Conservation (phyloP, 257 asterid species). For the Solanum ossicruentum region DNA sequence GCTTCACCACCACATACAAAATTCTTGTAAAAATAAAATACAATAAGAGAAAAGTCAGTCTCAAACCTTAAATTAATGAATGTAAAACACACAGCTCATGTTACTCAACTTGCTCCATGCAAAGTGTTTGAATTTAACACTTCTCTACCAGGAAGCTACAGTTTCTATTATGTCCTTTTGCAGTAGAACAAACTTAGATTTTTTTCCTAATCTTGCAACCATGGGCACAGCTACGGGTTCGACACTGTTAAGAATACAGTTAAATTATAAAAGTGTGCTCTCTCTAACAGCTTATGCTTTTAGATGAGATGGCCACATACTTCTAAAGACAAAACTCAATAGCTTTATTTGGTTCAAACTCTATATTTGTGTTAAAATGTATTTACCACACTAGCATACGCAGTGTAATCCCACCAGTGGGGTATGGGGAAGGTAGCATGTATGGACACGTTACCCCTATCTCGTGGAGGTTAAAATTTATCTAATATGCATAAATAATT, state of each 20-base stretch:
- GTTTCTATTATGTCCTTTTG: slow-evolving; percentile 29
- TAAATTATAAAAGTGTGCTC: not conserved
- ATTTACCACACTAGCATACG: not conserved
- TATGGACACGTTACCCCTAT: not conserved
- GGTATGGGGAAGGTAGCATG: not conserved
- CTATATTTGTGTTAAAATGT: not conserved
- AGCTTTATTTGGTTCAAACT: not conserved
- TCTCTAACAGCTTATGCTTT: not conserved
- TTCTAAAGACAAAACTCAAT: not conserved
- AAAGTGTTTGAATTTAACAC: slow-evolving; percentile 30
- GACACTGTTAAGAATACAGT: not conserved
- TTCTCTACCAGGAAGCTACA: slow-evolving; percentile 11
- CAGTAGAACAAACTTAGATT: slow-evolving; percentile 12
- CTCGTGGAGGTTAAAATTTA: not conserved
- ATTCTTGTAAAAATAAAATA: not conserved
- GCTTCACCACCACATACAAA: slow-evolving; percentile 39
- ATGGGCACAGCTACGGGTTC: not conserved
- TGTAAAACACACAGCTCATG: slow-evolving; percentile 17
- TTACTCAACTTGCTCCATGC: slow-evolving; percentile 19
- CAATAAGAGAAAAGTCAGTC: slow-evolving; percentile 1
- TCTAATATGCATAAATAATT: not conserved
- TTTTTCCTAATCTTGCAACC: slow-evolving; percentile 9
- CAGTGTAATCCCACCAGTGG: not conserved
- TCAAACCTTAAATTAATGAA: slow-evolving; percentile 13
- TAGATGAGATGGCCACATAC: not conserved